Conservation (phyloP, 805 yeast genomes). For the Kodamaea laetipori region DNA sequence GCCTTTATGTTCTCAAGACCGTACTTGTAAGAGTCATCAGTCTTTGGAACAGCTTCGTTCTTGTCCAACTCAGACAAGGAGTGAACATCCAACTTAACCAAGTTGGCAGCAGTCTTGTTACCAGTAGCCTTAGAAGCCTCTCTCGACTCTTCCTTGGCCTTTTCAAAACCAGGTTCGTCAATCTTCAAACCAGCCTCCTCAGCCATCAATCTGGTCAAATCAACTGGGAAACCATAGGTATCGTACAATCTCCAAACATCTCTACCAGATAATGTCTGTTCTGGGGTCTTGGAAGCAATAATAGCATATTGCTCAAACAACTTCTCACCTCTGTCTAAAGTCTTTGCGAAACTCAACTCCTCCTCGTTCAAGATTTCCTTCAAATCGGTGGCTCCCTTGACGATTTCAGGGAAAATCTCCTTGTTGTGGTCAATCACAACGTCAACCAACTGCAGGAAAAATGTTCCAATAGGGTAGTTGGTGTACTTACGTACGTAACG, state of each 20-base stretch:
- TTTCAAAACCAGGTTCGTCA: conserved; percentile 90
- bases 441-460: conserved; percentile 90
- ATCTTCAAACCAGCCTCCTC: conserved; percentile 94
- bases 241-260: conserved; percentile 99
- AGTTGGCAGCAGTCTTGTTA: conserved; percentile 52
- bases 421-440: conserved; percentile 86
- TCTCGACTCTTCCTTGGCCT: conserved; percentile 82
- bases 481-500: conserved; percentile 95
- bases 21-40: conserved; percentile 82
- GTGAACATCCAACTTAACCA: conserved; percentile 89
- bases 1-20: conserved; percentile 70
- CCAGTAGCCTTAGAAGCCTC: conserved; percentile 95
- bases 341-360: conserved; percentile 91
- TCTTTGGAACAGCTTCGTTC: conserved; percentile 64
- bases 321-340: conserved; percentile 97
- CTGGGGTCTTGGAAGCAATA: conserved; percentile 72
- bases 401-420: conserved; percentile 90
- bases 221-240: conserved; percentile 99
- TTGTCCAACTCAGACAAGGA: conserved; percentile 71
- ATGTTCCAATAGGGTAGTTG: conserved; percentile 92
- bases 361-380: conserved; percentile 94
- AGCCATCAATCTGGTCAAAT: conserved; percentile 96
- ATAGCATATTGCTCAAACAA: conserved; percentile 91
- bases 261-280: conserved; percentile 80
- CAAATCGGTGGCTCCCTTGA: conserved; percentile 67